Base-by-base conservation (phyloP, 768 basidiomycete species). In the Boletus coccyginus region DNA sequence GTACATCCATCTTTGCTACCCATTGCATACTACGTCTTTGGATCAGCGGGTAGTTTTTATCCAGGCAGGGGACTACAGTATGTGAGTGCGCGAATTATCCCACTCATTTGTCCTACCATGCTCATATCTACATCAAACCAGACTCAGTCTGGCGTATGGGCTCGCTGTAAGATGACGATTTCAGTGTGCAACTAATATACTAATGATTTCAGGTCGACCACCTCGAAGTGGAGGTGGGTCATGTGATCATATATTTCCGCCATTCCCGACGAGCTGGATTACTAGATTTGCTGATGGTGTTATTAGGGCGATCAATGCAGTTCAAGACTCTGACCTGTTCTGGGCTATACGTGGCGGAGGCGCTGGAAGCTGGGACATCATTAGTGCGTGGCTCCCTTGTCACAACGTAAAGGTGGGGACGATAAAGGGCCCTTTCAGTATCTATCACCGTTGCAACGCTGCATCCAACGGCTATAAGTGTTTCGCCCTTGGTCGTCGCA, bases 261-360 rank as follows among this genome's bases (percentile, higher is more conserved):
- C 7, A 7, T 44, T 10, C 38, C 19, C 43, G 12, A 49, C 14
- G 17, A 21, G 10, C 2, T 33, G 2, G 11, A 41, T 35, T 16
- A 7, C 5, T 69, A 66, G 6, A 59, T 80, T 3, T 19, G 67
- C 81, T 0, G 66, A 72, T 44, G 81, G 80, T 9, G 54, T 66
- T 2, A 57, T 73, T 36, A 64, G 77, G 44, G 73, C 60, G 2
- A 75, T 73, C 35, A 83, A 81, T 60, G 59, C 65, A 0, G 68
- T 69, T 55, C 68, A 72, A 45, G 70, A 81, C 60, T 16, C 69
- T 8, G 78, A 82, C 50, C 70, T 84, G 0, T 83, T 80, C 64
- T 83, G 79, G 77, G 83, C 82, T 0, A 60, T 83, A 24, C 72
- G 82, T 40, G 81, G 81, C 0, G 79, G 77, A 5, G 81, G 81